A percentile compares a stretch with the other conserved stretches of the same genome.
These are phyloP conservation scores for Hymenochaete sp. DNA, from an alignment of 1,284 basidiomycete species.

Conservation along the genomic window DNA sequence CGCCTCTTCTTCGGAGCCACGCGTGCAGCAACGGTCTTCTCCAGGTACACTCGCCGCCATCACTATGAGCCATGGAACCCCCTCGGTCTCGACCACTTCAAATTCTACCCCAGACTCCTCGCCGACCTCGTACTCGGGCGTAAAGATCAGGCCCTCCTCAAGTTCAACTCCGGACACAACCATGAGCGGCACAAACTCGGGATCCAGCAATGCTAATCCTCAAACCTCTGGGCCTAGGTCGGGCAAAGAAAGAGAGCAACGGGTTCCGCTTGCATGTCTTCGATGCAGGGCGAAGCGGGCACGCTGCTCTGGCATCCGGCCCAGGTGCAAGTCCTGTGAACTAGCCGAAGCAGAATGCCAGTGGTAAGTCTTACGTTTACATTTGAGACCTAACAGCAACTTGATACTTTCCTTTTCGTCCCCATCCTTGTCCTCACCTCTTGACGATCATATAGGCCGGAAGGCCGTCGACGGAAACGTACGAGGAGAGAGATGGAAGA, in stretches of 20 bases:
- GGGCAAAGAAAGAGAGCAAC: not conserved
- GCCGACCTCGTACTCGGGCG: no score
- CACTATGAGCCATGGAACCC: no score
- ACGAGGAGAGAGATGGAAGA: conserved; percentile 32
- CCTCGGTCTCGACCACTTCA: no score
- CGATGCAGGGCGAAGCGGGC: conserved; percentile 30
- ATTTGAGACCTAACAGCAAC: not conserved
- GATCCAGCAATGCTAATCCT: no score
- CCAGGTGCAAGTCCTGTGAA: conserved; percentile 27
- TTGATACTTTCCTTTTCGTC: not conserved
- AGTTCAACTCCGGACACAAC: no score
- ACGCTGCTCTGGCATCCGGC: conserved; percentile 30
- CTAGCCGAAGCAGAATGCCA: conserved; percentile 28
- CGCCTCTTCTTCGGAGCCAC: no score
- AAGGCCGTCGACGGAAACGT: conserved; percentile 29
- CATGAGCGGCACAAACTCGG: no score
- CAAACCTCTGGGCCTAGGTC: no score
- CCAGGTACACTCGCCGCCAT: no score
- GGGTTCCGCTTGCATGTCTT: conserved; percentile 18
- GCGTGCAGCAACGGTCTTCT: no score
- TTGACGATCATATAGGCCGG: conserved; percentile 19
- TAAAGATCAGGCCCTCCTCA: no score
- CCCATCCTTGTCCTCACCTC: not conserved
- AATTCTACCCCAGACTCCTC: no score
- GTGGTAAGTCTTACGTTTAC: conserved; percentile 21